phyloP scores from a whole-genome alignment of 129 eudicot species.

The Centaurea solstitialis region DNA sequence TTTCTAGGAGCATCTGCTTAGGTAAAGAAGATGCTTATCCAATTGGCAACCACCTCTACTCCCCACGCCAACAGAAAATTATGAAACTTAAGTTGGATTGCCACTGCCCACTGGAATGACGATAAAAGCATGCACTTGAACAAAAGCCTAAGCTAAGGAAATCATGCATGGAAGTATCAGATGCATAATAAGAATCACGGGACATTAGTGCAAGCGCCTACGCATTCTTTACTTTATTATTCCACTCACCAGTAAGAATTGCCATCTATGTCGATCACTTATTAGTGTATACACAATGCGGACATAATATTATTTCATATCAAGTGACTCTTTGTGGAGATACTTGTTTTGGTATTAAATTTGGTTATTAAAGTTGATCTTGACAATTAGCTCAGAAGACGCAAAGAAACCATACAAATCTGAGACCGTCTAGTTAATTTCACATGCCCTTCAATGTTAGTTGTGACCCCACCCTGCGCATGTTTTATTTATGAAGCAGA shows the following conservation, averaged over 20 bases:
- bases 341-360: constrained; percentile 2
- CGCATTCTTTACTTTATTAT: constrained; percentile 17
- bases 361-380: not conserved
- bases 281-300: constrained; percentile 21
- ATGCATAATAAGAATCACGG: not conserved
- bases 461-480: not conserved
- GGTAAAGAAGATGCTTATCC: constrained; percentile 17
- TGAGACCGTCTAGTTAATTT: not conserved
- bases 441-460: constrained; percentile 5
- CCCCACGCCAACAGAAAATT: constrained; percentile 1
- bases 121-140: constrained; percentile 11
- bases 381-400: constrained; percentile 1
- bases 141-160: not conserved
- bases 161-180: constrained; percentile 11
- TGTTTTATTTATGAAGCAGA: not conserved
- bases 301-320: not conserved
- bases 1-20: constrained; percentile 5
- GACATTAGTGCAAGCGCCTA: constrained; percentile 2
- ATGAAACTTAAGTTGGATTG: not conserved
- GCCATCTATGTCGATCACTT: constrained; percentile 14
- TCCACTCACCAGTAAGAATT: not conserved
- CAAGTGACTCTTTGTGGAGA: constrained; percentile 1
- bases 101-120: not conserved
- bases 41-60: constrained; percentile 11
- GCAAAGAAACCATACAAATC: not conserved